phyloP scores from a whole-genome alignment of 495 filamentous ascomycete species.

The Tuber magnatum region DNA sequence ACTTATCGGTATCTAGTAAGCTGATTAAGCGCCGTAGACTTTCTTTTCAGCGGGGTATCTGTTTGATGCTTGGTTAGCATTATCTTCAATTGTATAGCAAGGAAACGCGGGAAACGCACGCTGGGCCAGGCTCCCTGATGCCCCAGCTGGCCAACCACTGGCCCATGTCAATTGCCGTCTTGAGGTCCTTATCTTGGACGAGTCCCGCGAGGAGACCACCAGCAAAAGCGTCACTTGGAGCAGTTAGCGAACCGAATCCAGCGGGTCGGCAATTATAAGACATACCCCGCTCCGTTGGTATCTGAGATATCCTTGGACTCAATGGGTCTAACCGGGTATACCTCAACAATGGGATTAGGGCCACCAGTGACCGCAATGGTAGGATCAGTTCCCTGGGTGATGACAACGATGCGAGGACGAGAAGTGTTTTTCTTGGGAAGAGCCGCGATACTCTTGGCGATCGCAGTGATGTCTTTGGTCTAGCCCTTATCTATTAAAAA shows the following conservation, averaged over 20 bases:
- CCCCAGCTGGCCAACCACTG: constrained; percentile 90
- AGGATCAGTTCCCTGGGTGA: constrained; percentile 88
- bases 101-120: constrained; percentile 55
- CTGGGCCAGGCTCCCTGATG: constrained; percentile 90
- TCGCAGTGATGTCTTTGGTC: constrained; percentile 73
- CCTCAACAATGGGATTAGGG: constrained; percentile 61
- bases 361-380: constrained; percentile 66
- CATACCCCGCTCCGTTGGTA: constrained; percentile 87
- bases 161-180: constrained; percentile 72
- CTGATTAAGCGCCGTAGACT: constrained; percentile 19
- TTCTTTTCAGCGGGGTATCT: constrained; percentile 36
- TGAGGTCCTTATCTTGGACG: constrained; percentile 71
- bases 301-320: constrained; percentile 71
- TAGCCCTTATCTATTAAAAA: constrained; percentile 23
- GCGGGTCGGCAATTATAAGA: constrained; percentile 16
- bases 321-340: constrained; percentile 73
- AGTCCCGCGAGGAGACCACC: constrained; percentile 87
- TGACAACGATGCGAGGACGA: constrained; percentile 71
- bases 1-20: neutral
- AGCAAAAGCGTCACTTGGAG: constrained; percentile 77
- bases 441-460: constrained; percentile 74
- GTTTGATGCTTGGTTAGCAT: constrained; percentile 21
- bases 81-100: neutral
- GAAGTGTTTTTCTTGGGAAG: constrained; percentile 84
- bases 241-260: constrained; percentile 22